Evolutionary conservation across 768 basidiomycete species (phyloP).

Genomic region (Lactarius indigo): DNA sequence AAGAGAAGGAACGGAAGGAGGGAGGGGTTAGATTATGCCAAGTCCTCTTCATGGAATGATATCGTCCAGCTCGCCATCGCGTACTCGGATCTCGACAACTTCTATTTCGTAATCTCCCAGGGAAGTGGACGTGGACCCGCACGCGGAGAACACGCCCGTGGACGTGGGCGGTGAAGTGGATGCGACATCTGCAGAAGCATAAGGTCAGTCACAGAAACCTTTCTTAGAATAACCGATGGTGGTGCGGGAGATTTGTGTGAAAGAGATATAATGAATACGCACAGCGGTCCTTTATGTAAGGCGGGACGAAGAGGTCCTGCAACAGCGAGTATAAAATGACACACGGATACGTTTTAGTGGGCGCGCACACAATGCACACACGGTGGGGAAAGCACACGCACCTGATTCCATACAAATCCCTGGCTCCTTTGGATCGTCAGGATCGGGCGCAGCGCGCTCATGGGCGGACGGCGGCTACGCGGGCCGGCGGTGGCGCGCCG

Average conservation of each 20-base stretch:
- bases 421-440: constrained; percentile 83
- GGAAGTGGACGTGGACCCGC: constrained; percentile 51
- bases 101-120: constrained; percentile 79
- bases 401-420: constrained; percentile 92
- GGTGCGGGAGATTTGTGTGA: constrained; percentile 24
- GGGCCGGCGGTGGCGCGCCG: constrained; percentile 35
- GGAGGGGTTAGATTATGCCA: not conserved
- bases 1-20: not conserved
- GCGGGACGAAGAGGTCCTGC: constrained; percentile 82
- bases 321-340: not conserved
- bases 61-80: constrained; percentile 70
- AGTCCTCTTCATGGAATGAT: constrained; percentile 55
- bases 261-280: constrained; percentile 36
- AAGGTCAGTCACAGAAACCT: not conserved
- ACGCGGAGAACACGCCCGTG: constrained; percentile 60
- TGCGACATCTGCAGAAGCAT: constrained; percentile 55
- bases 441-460: constrained; percentile 72
- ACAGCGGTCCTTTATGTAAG: constrained; percentile 91
- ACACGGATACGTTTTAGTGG: not conserved
- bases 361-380: not conserved
- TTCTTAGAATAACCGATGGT: constrained; percentile 18
- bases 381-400: constrained; percentile 32
- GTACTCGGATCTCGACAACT: constrained; percentile 82
- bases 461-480: constrained; percentile 49
- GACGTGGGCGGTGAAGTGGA: constrained; percentile 80